phyloP scores from a whole-genome alignment of 1,284 basidiomycete genomes.

The Malassezia sympodialis region DNA sequence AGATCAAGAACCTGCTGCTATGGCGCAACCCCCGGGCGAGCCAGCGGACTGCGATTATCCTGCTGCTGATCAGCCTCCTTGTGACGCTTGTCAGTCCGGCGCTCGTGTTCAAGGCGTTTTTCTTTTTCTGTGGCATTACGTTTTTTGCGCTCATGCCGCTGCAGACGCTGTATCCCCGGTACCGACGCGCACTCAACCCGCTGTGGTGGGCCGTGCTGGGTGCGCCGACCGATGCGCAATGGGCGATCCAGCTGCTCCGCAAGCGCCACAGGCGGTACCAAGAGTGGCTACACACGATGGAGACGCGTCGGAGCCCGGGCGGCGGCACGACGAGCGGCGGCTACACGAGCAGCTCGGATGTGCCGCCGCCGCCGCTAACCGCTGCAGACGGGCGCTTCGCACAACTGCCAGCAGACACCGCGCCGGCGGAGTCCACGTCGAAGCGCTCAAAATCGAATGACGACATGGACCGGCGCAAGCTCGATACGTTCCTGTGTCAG shows the following conservation, averaged over 20 bases:
- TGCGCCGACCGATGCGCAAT: conserved; percentile 44
- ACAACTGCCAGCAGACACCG: background rate
- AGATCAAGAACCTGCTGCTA: conserved; percentile 43
- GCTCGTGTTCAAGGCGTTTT: conserved; percentile 28
- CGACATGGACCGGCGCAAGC: conserved; percentile 24
- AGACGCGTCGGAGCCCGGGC: background rate
- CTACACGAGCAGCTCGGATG: background rate
- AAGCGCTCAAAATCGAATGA: background rate
- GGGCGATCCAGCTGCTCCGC: conserved; percentile 41
- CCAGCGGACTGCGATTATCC: conserved; percentile 29
- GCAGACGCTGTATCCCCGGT: conserved; percentile 45
- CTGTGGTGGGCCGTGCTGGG: conserved; percentile 47
- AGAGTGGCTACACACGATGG: background rate
- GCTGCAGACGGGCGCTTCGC: background rate
- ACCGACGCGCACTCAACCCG: conserved; percentile 41
- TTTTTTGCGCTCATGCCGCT: conserved; percentile 41
- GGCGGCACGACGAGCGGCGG: background rate
- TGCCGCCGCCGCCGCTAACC: background rate
- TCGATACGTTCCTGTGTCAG: conserved; percentile 46
- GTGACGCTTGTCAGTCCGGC: conserved; percentile 34
- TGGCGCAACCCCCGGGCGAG: conserved; percentile 43
- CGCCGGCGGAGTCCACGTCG: background rate
- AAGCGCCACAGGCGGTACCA: conserved; percentile 25
- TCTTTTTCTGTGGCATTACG: conserved; percentile 36
- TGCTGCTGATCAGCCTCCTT: conserved; percentile 27